phyloP scores from a whole-genome alignment of 2,329 filamentous ascomycete genomes.

The Triangularia verruculosa region DNA sequence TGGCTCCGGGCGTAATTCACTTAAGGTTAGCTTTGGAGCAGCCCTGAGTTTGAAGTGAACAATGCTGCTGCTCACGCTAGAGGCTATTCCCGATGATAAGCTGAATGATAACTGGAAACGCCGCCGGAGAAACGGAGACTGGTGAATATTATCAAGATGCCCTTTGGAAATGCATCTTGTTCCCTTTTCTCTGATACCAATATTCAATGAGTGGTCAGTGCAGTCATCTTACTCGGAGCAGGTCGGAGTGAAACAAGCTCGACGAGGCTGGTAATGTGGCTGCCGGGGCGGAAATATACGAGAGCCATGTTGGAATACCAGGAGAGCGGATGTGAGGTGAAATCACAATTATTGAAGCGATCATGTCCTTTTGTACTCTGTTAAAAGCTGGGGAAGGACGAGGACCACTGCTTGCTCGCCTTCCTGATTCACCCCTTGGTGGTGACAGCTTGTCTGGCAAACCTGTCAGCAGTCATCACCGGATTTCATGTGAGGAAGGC shows the following conservation, averaged over 20 bases:
- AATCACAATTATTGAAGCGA: no score
- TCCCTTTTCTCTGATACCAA: neutral
- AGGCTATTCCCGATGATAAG: neutral
- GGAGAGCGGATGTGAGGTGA: no score
- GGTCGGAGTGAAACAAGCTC: neutral
- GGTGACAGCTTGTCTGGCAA: neutral
- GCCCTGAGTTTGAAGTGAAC: neutral
- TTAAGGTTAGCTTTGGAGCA: neutral
- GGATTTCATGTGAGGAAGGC: neutral
- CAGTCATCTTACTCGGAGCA: neutral
- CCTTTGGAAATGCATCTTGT: neutral
- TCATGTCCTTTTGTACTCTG: no score
- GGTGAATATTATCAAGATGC: neutral
- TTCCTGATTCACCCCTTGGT: neutral
- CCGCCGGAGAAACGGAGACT: neutral
- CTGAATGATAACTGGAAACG: neutral
- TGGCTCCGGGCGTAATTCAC: neutral
- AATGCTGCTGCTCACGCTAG: neutral
- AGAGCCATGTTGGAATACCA: neutral
- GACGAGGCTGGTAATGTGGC: neutral
- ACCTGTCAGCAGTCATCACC: neutral
- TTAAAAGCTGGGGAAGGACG: no score
- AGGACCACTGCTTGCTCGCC: neutral
- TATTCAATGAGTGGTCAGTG: neutral
- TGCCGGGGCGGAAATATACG: neutral